Percentiles rank a stretch among this genome's conserved stretches.
Evolutionary conservation across 2,329 filamentous ascomycete species (phyloP).

Genomic region (Paracamarosporium sp.): DNA sequence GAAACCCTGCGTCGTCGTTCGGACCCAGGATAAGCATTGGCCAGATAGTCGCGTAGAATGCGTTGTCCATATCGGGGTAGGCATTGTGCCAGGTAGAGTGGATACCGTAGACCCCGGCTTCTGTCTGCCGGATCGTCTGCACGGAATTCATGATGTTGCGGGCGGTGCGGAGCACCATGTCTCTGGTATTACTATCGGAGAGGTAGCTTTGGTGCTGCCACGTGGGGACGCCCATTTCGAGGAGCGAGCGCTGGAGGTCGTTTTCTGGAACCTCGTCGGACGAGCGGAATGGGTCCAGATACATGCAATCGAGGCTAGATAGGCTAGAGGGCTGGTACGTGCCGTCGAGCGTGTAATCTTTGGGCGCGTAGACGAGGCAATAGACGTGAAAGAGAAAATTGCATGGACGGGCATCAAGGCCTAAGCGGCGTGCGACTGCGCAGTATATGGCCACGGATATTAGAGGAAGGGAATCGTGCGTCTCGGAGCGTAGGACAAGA

Average conservation of each 20-base stretch:
- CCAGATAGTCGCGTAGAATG: constrained; percentile 79
- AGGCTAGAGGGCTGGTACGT: constrained; percentile 37
- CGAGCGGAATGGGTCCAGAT: constrained; percentile 80
- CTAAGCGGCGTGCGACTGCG: constrained; percentile 75
- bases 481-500: constrained; percentile 73
- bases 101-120: constrained; percentile 27
- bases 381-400: constrained; percentile 87
- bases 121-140: constrained; percentile 53
- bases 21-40: constrained; percentile 57
- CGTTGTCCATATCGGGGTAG: constrained; percentile 60
- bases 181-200: constrained; percentile 66
- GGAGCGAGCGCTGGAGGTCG: constrained; percentile 67
- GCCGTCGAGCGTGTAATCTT: constrained; percentile 61
- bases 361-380: constrained; percentile 72
- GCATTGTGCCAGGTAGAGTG: constrained; percentile 33
- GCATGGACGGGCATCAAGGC: constrained; percentile 78
- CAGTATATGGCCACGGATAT: constrained; percentile 89
- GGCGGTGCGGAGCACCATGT: constrained; percentile 76
- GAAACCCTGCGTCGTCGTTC: constrained; percentile 30
- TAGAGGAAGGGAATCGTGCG: constrained; percentile 82
- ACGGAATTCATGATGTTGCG: constrained; percentile 82
- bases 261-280: constrained; percentile 69
- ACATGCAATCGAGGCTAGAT: constrained; percentile 65
- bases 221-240: constrained; percentile 55
- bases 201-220: constrained; percentile 62